Evolutionary conservation across 2,329 filamentous ascomycete genomes (phyloP).

Genomic region (Diaporthe batatas): DNA sequence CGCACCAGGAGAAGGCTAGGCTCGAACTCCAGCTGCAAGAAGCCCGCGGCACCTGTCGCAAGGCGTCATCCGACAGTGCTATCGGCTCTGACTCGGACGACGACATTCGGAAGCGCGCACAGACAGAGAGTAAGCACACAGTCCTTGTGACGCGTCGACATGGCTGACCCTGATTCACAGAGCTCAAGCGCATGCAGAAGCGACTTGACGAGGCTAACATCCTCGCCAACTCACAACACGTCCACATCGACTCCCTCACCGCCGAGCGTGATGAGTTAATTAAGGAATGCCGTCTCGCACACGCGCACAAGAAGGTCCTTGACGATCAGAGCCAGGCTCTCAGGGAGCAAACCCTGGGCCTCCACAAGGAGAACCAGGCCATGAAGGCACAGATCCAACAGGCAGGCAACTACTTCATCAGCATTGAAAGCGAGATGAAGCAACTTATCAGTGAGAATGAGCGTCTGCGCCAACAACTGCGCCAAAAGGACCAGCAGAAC

Average conservation of each 20-base stretch:
- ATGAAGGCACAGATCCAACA: conserved; percentile 46
- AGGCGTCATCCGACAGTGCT: conserved; percentile 57
- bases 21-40: conserved; percentile 64
- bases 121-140: conserved; percentile 68
- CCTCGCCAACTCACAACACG: conserved; percentile 72
- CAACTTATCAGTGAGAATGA: conserved; percentile 49
- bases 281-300: conserved; percentile 33
- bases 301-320: conserved; percentile 54
- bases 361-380: conserved; percentile 60
- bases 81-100: conserved; percentile 59
- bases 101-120: conserved; percentile 58
- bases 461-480: conserved; percentile 50
- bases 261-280: conserved; percentile 69
- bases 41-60: conserved; percentile 47
- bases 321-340: conserved; percentile 60
- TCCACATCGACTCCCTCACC: conserved; percentile 72
- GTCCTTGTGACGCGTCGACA: conserved; percentile 21
- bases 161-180: conserved; percentile 45
- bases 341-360: conserved; percentile 57
- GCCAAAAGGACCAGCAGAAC: conserved; percentile 47
- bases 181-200: conserved; percentile 70
- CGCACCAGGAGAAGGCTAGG: conserved; percentile 65
- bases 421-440: conserved; percentile 30
- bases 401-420: not conserved
- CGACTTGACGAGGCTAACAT: conserved; percentile 73